Evolutionary conservation across 1,284 basidiomycete species (phyloP).

Genomic region (Neolentinus lepideus): DNA sequence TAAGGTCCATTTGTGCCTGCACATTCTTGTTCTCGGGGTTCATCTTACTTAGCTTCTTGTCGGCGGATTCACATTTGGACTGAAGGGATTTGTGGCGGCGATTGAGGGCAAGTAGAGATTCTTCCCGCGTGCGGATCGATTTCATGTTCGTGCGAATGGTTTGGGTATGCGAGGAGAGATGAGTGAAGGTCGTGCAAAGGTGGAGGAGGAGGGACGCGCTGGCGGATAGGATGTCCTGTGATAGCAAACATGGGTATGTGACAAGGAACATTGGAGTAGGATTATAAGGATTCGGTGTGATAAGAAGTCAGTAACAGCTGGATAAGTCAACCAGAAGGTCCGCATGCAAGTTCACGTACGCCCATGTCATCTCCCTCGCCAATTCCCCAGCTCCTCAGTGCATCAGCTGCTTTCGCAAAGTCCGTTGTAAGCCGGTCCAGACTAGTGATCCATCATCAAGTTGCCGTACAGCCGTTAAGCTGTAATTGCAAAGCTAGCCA

Average conservation of each 20-base stretch:
- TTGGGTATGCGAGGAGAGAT: constrained; percentile 71
- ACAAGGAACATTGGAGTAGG: not conserved
- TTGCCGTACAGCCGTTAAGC: not conserved
- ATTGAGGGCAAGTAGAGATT: constrained; percentile 74
- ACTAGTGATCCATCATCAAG: constrained; percentile 26
- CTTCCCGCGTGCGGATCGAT: constrained; percentile 78
- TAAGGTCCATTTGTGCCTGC: constrained; percentile 63
- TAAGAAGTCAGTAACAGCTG: not conserved
- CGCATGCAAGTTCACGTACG: constrained; percentile 34
- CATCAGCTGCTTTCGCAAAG: constrained; percentile 66
- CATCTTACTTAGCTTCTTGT: constrained; percentile 90
- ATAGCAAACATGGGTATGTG: too few species aligned
- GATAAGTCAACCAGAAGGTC: not conserved
- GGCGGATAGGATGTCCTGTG: constrained; percentile 70
- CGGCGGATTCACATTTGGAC: constrained; percentile 78
- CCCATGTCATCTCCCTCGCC: constrained; percentile 86
- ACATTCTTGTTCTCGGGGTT: constrained; percentile 87
- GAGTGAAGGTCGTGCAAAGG: constrained; percentile 62
- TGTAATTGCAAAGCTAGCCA: not conserved
- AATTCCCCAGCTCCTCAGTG: constrained; percentile 71
- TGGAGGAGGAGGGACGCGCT: constrained; percentile 67
- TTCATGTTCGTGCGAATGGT: constrained; percentile 74
- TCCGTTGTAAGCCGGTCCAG: constrained; percentile 62
- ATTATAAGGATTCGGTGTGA: not conserved
- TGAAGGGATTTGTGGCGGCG: constrained; percentile 61